These are phyloP conservation scores for Zygoascus sp. DNA, from an alignment of 1,139 yeast genomes.

Conservation along the genomic window DNA sequence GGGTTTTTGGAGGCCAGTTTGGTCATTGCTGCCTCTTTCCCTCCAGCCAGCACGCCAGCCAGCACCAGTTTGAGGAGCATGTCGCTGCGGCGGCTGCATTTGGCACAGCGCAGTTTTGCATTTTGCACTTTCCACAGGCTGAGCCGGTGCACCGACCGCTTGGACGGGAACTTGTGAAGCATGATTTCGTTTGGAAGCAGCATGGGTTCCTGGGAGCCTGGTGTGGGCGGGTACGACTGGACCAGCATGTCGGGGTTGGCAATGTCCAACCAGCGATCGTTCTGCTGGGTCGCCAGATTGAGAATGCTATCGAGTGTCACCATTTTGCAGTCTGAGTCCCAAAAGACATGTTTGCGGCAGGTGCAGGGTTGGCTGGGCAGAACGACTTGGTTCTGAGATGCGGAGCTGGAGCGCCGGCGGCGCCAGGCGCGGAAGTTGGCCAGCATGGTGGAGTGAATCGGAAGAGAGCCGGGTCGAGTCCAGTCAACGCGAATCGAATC, in stretches of 20 bases:
- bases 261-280: background rate
- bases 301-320: background rate
- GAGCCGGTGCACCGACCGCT: constrained; percentile 19
- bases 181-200: constrained; percentile 33
- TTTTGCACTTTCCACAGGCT: constrained; percentile 21
- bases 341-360: background rate
- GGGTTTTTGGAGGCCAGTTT: background rate
- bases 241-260: background rate
- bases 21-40: background rate
- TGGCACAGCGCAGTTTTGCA: constrained; percentile 17
- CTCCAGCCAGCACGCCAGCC: background rate
- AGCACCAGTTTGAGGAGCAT: constrained; percentile 2
- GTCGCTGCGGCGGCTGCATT: constrained; percentile 15
- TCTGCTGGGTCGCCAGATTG: background rate
- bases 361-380: background rate
- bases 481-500: no score
- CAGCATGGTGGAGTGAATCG: no score
- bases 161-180: constrained; percentile 28
- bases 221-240: background rate
- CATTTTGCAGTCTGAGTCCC: background rate
- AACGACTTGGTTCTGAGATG: background rate
- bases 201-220: constrained; percentile 27
- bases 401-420: background rate
- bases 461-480: no score
- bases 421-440: background rate